phyloP scores from a whole-genome alignment of 164 flowering plant species.

The Paratinospora sagittata region DNA sequence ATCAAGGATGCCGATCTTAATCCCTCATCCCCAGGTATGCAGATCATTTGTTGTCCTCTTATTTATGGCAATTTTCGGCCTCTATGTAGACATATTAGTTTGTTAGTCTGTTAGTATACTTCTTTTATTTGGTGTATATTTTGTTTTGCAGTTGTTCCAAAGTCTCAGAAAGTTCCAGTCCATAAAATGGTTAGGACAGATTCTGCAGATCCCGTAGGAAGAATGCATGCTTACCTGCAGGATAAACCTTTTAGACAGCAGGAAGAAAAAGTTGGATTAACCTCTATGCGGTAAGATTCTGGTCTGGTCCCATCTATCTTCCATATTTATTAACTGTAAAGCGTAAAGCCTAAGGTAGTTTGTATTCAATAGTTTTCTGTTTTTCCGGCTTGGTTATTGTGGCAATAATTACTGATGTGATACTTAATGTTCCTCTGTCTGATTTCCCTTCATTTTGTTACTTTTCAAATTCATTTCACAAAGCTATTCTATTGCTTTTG shows the following conservation, averaged over 20 bases:
- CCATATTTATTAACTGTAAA: background rate
- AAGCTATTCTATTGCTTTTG: background rate
- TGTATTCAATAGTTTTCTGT: background rate
- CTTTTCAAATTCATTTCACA: background rate
- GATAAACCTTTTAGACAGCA: slow-evolving; percentile 31
- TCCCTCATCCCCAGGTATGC: slow-evolving; percentile 48
- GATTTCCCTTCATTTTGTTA: background rate
- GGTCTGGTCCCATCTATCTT: background rate
- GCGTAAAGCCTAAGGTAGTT: background rate
- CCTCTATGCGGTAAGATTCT: slow-evolving; percentile 55
- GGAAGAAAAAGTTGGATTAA: slow-evolving; percentile 40
- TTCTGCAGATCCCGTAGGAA: slow-evolving; percentile 83
- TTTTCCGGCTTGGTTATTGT: background rate
- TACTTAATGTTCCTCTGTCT: background rate
- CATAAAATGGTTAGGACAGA: slow-evolving; percentile 87
- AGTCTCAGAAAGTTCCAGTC: slow-evolving; percentile 68
- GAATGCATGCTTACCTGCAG: slow-evolving; percentile 85
- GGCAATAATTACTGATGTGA: background rate
- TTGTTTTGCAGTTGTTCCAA: slow-evolving; percentile 28
- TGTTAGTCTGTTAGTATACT: background rate
- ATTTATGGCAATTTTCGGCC: background rate
- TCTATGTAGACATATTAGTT: background rate
- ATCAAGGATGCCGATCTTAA: slow-evolving; percentile 25
- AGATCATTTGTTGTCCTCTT: background rate
- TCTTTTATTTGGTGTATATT: background rate